Evolutionary conservation across 208 protist genomes (phyloP), one percentile per base, ranked within the genome.

Genomic region (Crithidia brevicula): DNA sequence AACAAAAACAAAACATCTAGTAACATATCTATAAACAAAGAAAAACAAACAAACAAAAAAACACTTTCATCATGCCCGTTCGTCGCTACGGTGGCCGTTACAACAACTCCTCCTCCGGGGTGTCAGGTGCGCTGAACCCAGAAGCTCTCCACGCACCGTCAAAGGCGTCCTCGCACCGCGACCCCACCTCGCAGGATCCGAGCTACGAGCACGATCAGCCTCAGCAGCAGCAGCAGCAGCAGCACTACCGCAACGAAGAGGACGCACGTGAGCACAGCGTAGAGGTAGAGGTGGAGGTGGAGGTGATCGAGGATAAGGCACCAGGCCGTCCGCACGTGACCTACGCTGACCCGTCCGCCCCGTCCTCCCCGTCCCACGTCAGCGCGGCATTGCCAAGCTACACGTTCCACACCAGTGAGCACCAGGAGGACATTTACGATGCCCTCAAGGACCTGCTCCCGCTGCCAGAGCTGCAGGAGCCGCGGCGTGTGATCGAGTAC

Each of bases 391-490:
- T 10, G 30, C 50, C 20, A 46, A 61, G 31, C 30, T 85, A 85
- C 69, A 77, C 82, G 15, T 72, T 87, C 38, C 16, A 50, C 52
- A 95, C 85, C 1, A 92, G 60, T 20, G 76, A 72, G 22, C n/a
- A 49, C 25, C 86, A 96, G 72, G 33, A 65, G 4, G 63, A 60
- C 3, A 64, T 89, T 20, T 96, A 94, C 72, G 75, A 91, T 11
- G 77, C 70, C 23, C 43, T 97, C 36, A 75, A 70, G 22, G 23
- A 13, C 10, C 40, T 88, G 47, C 49, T 42, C 28, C 88, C 85
- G 1, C 79, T 97, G 51, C 77, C 83, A 36, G 82, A 94, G 76
- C 89, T 97, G 36, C 67, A 83, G 46, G 67, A 94, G 73, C 87
- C 89, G 27, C 65, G 56, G 22, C 69, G 33, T 9, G 70, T 83